Evolutionary conservation across 2,329 filamentous ascomycete genomes (phyloP), one percentile per base, ranked within the genome.

Genomic region (Beauveria asiatica): DNA sequence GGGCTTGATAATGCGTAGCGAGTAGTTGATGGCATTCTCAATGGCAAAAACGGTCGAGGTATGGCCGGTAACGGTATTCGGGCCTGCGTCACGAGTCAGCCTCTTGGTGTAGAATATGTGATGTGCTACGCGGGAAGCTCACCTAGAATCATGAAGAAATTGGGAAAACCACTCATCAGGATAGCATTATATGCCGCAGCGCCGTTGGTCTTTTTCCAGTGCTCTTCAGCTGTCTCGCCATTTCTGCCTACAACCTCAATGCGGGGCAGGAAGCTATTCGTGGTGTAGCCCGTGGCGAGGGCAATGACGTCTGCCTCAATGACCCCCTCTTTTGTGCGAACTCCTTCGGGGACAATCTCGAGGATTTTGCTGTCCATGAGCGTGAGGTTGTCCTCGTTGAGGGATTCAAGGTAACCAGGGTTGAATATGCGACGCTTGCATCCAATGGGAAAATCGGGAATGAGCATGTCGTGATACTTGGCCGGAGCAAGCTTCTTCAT

Each of bases 381-480:
- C 1, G 66, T 70, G 7, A 77, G 30, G 8, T 83, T 83, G 0
- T 77, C 70, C 3, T 78, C 70, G 42, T 83, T 74, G 42, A 88
- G 70, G 45, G 76, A 74, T 16, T 74, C 65, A 21, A 84, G 76
- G 74, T 86, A 88, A 1, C 74, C 75, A 2, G 78, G 75, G 61
- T 87, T 83, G 57, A 81, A 80, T 59, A 88, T 80, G 16, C 83
- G 76, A n/a, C 85, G 73, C 71, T 87, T 88, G 72, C 84, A 87
- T 1, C 84, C 83, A 16, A 86, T 70, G 49, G 79, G 76, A 60
- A 85, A 88, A 54, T 87, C 78, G 0, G 85, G 85, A 0, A 83
- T 83, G 41, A 88, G 68, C 7, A 85, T 75, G 33, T 84, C 79
- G 63, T 83, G 81, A 62, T 87, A 88, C 69, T 84, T 80, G 54